Percentiles rank a stretch among this genome's conserved stretches.
phyloP scores from a whole-genome alignment of 2,329 filamentous ascomycete genomes.

The Graphium sp. region DNA sequence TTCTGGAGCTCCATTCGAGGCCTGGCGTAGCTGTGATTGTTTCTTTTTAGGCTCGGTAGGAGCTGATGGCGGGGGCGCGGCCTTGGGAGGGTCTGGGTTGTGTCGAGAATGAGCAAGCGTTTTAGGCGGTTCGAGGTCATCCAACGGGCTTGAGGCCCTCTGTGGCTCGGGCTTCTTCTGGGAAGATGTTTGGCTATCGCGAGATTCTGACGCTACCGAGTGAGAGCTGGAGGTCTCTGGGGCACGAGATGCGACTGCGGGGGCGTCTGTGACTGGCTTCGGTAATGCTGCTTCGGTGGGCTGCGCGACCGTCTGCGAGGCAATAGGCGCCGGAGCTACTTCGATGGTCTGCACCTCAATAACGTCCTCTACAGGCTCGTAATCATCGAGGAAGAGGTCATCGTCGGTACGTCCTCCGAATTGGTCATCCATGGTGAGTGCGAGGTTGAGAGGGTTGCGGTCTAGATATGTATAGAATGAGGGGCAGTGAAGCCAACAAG shows the following conservation, averaged over 20 bases:
- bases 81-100: constrained; percentile 5
- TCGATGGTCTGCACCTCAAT: constrained; percentile 1
- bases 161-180: neutral
- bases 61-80: constrained; percentile 4
- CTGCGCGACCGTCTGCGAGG: constrained; percentile 3
- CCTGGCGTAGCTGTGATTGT: constrained; percentile 1
- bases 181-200: constrained; percentile 2
- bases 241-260: no score
- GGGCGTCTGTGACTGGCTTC: neutral
- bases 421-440: constrained; percentile 41
- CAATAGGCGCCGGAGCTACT: constrained; percentile 4
- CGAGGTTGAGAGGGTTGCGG: no score
- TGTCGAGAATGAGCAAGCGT: constrained; percentile 1
- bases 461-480: no score
- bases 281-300: neutral
- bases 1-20: constrained; percentile 2
- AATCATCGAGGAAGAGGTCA: constrained; percentile 45
- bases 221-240: no score
- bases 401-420: constrained; percentile 45
- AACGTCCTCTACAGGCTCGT: constrained; percentile 31
- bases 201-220: constrained; percentile 4
- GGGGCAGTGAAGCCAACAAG: no score
- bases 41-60: constrained; percentile 2
- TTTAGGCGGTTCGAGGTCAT: no score
- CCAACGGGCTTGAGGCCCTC: neutral